A percentile compares a stretch with the other conserved stretches of the same genome.
phyloP scores from a whole-genome alignment of 768 basidiomycete species.

The Phanerodontia chrysosporium region DNA sequence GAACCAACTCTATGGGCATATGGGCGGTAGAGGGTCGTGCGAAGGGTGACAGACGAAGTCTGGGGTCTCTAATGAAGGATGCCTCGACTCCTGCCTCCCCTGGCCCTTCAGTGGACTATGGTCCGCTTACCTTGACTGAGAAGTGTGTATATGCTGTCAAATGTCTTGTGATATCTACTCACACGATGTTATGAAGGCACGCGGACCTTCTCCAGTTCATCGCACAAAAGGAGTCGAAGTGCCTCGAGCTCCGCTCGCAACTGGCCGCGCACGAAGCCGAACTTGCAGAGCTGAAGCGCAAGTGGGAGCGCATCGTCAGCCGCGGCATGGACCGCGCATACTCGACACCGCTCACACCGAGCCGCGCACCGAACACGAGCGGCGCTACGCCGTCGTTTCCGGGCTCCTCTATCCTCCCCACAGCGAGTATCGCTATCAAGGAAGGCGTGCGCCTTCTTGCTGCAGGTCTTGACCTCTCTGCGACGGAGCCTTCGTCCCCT shows the following conservation, averaged over 20 bases:
- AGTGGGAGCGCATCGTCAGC: slow-evolving; percentile 79
- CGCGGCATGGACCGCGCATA: slow-evolving; percentile 47
- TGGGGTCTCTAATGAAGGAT: slow-evolving; percentile 16
- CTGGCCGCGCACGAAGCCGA: slow-evolving; percentile 71
- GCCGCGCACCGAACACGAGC: neutral
- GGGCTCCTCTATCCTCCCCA: slow-evolving; percentile 10
- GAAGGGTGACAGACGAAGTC: slow-evolving; percentile 28
- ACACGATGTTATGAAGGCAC: slow-evolving; percentile 43
- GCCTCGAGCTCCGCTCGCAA: slow-evolving; percentile 75
- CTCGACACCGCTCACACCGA: slow-evolving; percentile 19
- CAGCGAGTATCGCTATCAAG: slow-evolving; percentile 39
- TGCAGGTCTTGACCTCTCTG: slow-evolving; percentile 36
- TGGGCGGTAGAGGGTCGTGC: slow-evolving; percentile 8
- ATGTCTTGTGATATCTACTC: neutral
- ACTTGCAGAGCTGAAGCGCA: slow-evolving; percentile 68
- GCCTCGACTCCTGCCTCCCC: neutral
- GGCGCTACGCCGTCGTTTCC: neutral
- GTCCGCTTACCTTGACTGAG: slow-evolving; percentile 63
- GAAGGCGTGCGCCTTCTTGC: slow-evolving; percentile 62
- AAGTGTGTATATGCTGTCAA: slow-evolving; percentile 43
- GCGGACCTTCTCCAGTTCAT: slow-evolving; percentile 79
- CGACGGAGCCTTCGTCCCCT: slow-evolving; percentile 17
- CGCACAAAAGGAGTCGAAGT: slow-evolving; percentile 82
- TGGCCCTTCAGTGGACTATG: slow-evolving; percentile 15
- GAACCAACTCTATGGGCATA: slow-evolving; percentile 21